Evolutionary conservation across 2,329 filamentous ascomycete species (phyloP), one percentile per base, ranked within the genome.

Genomic region (Purpureocillium takamizusanense): DNA sequence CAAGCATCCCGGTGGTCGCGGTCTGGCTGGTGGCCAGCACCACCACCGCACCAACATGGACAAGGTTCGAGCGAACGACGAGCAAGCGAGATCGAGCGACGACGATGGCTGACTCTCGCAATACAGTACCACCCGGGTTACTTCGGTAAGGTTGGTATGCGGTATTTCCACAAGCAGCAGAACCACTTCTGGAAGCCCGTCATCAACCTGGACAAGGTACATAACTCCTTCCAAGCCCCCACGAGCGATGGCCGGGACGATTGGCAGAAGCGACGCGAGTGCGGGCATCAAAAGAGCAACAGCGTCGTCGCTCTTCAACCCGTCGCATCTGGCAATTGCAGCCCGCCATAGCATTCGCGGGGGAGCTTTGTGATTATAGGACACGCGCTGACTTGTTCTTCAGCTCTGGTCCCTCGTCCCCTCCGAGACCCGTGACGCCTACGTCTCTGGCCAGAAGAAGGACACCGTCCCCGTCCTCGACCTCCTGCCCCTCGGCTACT

Each of bases 151-250:
- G 86, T 90, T 57, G 84, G 85, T 74, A 90, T 90, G 85, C 77
- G 86, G 63, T 83, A 90, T 75, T 95, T 95, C 86, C 90, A 97
- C 80, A 89, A 92, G 73, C 82, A 86, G 63, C 78, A 81, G 62
- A 90, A 90, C 78, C 84, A 94, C 65, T 88, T 90, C 79, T 98
- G 90, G 92, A 95, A 95, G 77, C 92, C 92, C 53, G 79, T 87
- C 57, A 84, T 98, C 83, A 98, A 98, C 79, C 76, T 98, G 58
- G 92, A 97, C 74, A 98, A 97, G 85, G 85, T 90, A 65, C 51
- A 56, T 58, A 47, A n/a, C n/a, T n/a, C n/a, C n/a, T 40, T 31
- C 31, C 45, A 34, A 23, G 25, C 25, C 42, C 36, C 36, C 17
- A 29, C 30, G 31, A 16, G 36, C 40, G 25, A 30, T 29, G 34